Evolutionary conservation across 495 filamentous ascomycete species (phyloP).

Genomic region (Pseudevernia furfuracea): DNA sequence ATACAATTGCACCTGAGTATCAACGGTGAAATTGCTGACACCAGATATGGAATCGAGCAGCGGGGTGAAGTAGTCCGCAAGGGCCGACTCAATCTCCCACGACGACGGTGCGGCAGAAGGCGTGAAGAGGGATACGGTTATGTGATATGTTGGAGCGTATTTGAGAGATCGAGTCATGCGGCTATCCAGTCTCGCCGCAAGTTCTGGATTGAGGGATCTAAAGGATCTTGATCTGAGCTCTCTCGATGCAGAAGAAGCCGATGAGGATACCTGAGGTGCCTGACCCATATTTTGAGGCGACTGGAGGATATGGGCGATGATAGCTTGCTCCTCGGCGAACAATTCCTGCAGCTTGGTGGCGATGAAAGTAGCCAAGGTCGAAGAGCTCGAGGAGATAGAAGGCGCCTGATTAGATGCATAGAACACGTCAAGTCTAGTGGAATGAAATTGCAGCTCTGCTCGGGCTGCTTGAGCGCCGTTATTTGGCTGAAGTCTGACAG

Average conservation of each 20-base stretch:
- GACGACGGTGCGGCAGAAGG: constrained; percentile 66
- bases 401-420: constrained; percentile 72
- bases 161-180: constrained; percentile 75
- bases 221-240: constrained; percentile 23
- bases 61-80: constrained; percentile 73
- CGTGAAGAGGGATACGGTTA: constrained; percentile 93
- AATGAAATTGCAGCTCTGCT: constrained; percentile 58
- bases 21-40: constrained; percentile 93
- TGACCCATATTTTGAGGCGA: constrained; percentile 31
- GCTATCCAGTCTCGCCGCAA: constrained; percentile 46
- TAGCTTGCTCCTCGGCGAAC: constrained; percentile 84
- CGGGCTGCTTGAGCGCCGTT: constrained; percentile 44
- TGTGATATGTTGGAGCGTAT: constrained; percentile 88
- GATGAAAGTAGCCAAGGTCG: constrained; percentile 71
- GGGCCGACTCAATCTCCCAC: constrained; percentile 84
- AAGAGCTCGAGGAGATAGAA: constrained; percentile 57
- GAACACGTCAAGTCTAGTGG: constrained; percentile 66
- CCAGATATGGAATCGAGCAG: constrained; percentile 66
- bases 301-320: constrained; percentile 70
- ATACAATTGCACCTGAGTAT: constrained; percentile 93
- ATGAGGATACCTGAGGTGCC: constrained; percentile 35
- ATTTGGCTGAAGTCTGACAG: constrained; percentile 59
- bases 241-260: constrained; percentile 27
- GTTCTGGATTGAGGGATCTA: constrained; percentile 38
- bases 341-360: constrained; percentile 68